Percentiles rank a stretch among this genome's conserved stretches.
Conservation (phyloP, 176 grass and related monocot genomes). For the Aegilops tauschii region DNA sequence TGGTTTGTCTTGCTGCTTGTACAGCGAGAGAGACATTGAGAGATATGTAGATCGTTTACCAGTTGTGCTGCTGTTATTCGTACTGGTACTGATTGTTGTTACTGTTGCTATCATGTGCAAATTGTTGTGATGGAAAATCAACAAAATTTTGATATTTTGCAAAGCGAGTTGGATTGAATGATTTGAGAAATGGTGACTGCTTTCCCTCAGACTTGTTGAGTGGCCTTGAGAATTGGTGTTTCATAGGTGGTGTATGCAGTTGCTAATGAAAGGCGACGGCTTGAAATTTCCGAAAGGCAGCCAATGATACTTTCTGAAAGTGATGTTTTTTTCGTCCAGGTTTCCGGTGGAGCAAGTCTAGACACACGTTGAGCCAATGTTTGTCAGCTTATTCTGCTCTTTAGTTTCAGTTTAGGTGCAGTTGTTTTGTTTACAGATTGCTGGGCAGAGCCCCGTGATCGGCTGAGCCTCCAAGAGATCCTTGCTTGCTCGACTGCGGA, state of each 20-base stretch:
- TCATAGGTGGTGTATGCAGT: slow-evolving; percentile 79
- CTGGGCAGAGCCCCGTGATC: slow-evolving; percentile 71
- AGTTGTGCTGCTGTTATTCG: too few relatives aligned
- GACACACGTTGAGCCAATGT: background rate
- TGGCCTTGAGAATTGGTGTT: background rate
- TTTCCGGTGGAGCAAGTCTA: background rate
- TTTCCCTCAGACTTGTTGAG: background rate
- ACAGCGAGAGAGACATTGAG: too few relatives aligned
- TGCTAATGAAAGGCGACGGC: slow-evolving; percentile 70
- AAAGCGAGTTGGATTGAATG: background rate
- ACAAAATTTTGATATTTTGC: background rate
- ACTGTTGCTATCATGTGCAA: background rate
- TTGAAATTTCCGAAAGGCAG: slow-evolving; percentile 70
- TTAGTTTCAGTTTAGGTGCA: background rate
- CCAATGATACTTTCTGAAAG: slow-evolving; percentile 23
- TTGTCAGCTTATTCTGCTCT: background rate
- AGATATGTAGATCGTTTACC: too few relatives aligned
- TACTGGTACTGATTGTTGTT: background rate
- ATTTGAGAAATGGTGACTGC: background rate
- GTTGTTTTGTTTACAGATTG: slow-evolving; percentile 58
- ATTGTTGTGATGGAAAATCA: background rate
- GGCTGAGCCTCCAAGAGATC: slow-evolving; percentile 81
- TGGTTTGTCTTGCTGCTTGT: background rate
- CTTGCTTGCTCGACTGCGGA: slow-evolving; percentile 79
- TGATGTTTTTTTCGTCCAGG: background rate